Evolutionary conservation across 2,329 filamentous ascomycete species (phyloP).

Genomic region (Balansia obtecta): DNA sequence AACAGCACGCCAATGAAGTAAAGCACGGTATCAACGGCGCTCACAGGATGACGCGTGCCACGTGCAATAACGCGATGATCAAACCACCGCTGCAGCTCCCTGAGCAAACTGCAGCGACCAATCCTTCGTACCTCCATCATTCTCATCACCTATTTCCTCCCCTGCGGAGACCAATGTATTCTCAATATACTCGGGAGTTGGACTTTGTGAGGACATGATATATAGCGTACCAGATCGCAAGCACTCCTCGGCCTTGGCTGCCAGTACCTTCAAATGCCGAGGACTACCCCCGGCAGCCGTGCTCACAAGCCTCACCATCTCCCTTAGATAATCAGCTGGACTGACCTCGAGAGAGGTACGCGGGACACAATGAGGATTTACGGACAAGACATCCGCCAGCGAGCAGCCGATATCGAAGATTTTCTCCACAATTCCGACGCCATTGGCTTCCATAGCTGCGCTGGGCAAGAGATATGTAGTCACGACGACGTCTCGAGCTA

Average conservation of each 20-base stretch:
- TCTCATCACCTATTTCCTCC: neutral
- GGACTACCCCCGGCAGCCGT: constrained; percentile 1
- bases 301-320: constrained; percentile 1
- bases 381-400: constrained; percentile 13
- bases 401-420: constrained; percentile 22
- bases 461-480: constrained; percentile 12
- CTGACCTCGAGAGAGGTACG: constrained; percentile 1
- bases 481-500: constrained; percentile 15
- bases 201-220: neutral
- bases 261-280: constrained; percentile 1
- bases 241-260: constrained; percentile 2
- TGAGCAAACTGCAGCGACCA: neutral
- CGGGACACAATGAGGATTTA: constrained; percentile 2
- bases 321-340: constrained; percentile 1
- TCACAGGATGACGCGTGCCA: too few relatives aligned
- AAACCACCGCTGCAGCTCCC: too few relatives aligned
- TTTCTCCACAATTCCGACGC: constrained; percentile 21
- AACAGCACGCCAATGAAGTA: too few relatives aligned
- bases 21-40: too few relatives aligned
- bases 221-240: neutral
- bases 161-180: neutral
- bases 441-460: constrained; percentile 19
- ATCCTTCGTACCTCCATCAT: neutral
- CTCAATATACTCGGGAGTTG: neutral
- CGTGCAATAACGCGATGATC: too few relatives aligned